These are phyloP conservation scores for Gossypioides kirkii DNA, from an alignment of 345 rosid species.

Conservation along the genomic window DNA sequence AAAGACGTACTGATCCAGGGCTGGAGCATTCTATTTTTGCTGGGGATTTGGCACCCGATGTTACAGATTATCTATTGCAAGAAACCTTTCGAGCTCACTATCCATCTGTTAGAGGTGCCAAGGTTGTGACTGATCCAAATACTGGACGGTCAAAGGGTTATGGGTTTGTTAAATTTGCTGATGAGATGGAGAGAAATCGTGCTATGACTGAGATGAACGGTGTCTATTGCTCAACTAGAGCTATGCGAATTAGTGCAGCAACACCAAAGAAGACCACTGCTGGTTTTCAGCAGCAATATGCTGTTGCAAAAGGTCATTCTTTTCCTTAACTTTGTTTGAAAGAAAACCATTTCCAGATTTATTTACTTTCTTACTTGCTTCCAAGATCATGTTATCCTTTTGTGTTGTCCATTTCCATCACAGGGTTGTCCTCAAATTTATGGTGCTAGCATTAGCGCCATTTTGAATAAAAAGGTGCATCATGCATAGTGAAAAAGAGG, in stretches of 20 bases:
- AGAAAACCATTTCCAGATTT: not conserved
- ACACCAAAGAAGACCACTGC: conserved; percentile 72
- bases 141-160: conserved; percentile 99
- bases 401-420: not conserved
- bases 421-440: not conserved
- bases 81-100: conserved; percentile 84
- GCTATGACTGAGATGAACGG: conserved; percentile 98
- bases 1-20: conserved; percentile 76
- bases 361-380: not conserved
- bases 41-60: conserved; percentile 95
- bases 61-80: conserved; percentile 85
- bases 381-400: not conserved
- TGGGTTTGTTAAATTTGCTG: conserved; percentile 88
- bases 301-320: conserved; percentile 44
- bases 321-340: not conserved
- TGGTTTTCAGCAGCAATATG: conserved; percentile 61
- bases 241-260: conserved; percentile 90
- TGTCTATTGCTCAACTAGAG: conserved; percentile 78
- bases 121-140: conserved; percentile 93
- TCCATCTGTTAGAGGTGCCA: conserved; percentile 91
- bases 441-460: not conserved
- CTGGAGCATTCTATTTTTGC: conserved; percentile 97
- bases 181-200: conserved; percentile 84
- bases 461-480: not conserved
- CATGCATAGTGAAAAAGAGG: not conserved